These are phyloP conservation scores for Pseudisothecium myosuroides DNA, from an alignment of 225 moss, liverwort and hornwort genomes.

Conservation along the genomic window DNA sequence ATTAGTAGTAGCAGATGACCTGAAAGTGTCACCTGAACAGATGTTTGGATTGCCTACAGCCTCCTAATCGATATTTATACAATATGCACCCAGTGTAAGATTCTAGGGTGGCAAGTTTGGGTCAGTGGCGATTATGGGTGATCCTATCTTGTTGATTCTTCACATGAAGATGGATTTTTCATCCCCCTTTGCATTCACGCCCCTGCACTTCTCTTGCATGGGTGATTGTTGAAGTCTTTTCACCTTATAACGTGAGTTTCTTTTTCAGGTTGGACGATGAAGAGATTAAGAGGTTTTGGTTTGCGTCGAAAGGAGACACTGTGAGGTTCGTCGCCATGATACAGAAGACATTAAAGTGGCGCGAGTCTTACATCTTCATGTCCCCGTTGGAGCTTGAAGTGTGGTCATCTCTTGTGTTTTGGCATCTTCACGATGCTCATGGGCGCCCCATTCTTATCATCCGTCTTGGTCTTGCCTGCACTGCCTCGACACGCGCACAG, in stretches of 20 bases:
- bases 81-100: not conserved
- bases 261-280: constrained; percentile 49
- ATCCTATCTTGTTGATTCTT: not conserved
- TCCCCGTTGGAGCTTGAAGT: constrained; percentile 21
- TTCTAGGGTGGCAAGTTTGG: not conserved
- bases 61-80: not conserved
- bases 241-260: not conserved
- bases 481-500: constrained; percentile 31
- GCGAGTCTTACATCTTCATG: constrained; percentile 58
- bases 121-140: not conserved
- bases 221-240: not conserved
- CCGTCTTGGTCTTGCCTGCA: constrained; percentile 69
- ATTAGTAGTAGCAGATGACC: not conserved
- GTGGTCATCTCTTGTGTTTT: constrained; percentile 62
- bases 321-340: constrained; percentile 54
- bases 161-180: not conserved
- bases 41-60: not conserved
- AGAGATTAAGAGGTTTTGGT: constrained; percentile 61
- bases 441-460: constrained; percentile 58
- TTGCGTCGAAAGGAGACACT: constrained; percentile 49
- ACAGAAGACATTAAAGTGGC: constrained; percentile 59
- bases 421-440: constrained; percentile 57
- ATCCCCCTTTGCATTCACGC: not conserved
- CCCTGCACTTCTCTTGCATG: not conserved
- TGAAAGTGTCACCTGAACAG: not conserved